A percentile compares a stretch with the other conserved stretches of the same genome.
Conservation (phyloP, 177 flowering plant species). For the Vitis hybrid region DNA sequence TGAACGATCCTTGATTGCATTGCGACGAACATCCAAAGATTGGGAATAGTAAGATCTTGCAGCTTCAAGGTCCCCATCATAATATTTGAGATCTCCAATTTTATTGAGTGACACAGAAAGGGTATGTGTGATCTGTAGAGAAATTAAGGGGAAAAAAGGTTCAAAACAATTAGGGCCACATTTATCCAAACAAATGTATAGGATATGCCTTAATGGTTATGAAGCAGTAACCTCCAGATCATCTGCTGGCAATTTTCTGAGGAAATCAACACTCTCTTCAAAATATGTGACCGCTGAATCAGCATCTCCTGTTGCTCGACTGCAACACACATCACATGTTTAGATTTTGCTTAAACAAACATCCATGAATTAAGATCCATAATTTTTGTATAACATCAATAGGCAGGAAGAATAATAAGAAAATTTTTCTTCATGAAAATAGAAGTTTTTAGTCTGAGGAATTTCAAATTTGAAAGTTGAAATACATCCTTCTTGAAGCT, state of each 20-base stretch:
- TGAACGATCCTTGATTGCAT: conserved; percentile 54
- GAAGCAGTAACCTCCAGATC: conserved; percentile 71
- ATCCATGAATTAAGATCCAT: not conserved
- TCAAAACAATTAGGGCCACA: not conserved
- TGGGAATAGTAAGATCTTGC: conserved; percentile 69
- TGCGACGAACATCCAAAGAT: conserved; percentile 81
- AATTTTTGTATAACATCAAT: not conserved
- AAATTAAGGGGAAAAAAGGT: not conserved
- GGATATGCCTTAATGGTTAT: not conserved
- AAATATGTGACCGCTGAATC: conserved; percentile 65
- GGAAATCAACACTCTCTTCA: conserved; percentile 84
- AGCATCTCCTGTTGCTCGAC: conserved; percentile 82
- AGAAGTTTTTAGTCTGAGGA: too few relatives aligned
- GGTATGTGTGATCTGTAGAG: conserved; percentile 75
- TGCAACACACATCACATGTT: conserved; percentile 30
- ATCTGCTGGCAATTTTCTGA: conserved; percentile 58
- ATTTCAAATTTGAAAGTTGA: too few relatives aligned
- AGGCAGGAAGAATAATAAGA: not conserved
- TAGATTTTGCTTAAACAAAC: conserved; percentile 3
- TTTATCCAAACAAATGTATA: not conserved
- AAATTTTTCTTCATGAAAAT: too few relatives aligned
- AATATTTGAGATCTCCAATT: conserved; percentile 94
- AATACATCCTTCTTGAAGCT: too few relatives aligned
- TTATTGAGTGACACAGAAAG: conserved; percentile 96
- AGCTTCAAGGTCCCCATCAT: conserved; percentile 74